phyloP scores from a whole-genome alignment of 2,329 filamentous ascomycete species.

The Camillea tinctor region DNA sequence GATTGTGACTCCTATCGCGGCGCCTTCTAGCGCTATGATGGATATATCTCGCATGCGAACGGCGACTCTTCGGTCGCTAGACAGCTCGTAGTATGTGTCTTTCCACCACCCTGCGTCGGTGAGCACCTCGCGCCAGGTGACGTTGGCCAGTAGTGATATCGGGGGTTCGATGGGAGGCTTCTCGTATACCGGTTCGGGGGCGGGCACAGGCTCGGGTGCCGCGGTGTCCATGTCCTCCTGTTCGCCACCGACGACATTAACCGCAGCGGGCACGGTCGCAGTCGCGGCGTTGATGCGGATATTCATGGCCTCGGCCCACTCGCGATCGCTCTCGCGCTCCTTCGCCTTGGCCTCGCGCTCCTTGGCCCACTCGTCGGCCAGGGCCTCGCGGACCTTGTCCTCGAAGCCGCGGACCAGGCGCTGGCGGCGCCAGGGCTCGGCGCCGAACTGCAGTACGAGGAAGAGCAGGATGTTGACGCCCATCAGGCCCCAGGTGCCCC shows the following conservation, averaged over 20 bases:
- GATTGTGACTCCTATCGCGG: constrained; percentile 62
- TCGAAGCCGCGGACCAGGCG: constrained; percentile 81
- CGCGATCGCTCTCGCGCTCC: constrained; percentile 29
- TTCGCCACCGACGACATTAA: constrained; percentile 31
- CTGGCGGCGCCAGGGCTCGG: constrained; percentile 87
- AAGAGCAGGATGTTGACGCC: constrained; percentile 91
- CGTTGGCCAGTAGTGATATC: neutral
- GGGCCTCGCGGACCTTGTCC: constrained; percentile 67
- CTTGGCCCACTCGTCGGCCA: constrained; percentile 64
- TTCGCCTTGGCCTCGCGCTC: constrained; percentile 46
- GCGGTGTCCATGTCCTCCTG: constrained; percentile 19
- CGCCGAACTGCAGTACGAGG: constrained; percentile 79
- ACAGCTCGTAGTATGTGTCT: constrained; percentile 54
- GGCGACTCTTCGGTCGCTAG: constrained; percentile 63
- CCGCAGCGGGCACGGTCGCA: constrained; percentile 14
- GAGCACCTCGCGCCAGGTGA: constrained; percentile 44
- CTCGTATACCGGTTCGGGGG: constrained; percentile 11
- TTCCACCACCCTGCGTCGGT: constrained; percentile 46
- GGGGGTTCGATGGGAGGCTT: constrained; percentile 9
- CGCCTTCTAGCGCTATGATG: constrained; percentile 66
- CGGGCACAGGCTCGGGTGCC: constrained; percentile 9
- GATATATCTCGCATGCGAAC: constrained; percentile 70
- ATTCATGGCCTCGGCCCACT: neutral
- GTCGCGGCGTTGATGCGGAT: neutral
- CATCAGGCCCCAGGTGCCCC: constrained; percentile 98